A percentile compares a stretch with the other conserved stretches of the same genome.
phyloP scores from a whole-genome alignment of 352 stramenopile genomes.

The Pilasporangium apinafurcum region DNA sequence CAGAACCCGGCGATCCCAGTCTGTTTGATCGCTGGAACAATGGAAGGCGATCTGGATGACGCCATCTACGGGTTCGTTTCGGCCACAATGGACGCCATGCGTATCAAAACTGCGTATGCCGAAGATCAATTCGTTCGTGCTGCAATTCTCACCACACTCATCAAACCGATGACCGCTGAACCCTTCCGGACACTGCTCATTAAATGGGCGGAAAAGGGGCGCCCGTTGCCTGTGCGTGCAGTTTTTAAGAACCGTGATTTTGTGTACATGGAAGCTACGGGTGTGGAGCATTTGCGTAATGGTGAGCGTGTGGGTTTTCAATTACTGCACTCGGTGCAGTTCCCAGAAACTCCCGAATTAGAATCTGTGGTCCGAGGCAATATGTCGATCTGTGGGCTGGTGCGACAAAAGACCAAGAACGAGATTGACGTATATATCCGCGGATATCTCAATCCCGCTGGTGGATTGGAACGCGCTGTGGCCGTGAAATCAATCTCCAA shows the following conservation, averaged over 20 bases:
- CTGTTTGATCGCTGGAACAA: too few species aligned
- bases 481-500: conserved; percentile 28
- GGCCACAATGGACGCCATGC: conserved; percentile 31
- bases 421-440: conserved; percentile 14
- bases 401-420: conserved; percentile 25
- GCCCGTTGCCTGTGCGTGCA: conserved; percentile 29
- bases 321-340: conserved; percentile 57
- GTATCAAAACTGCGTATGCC: conserved; percentile 41
- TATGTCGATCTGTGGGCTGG: conserved; percentile 51
- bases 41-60: conserved; percentile 49
- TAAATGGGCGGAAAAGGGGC: conserved; percentile 52
- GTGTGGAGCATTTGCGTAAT: conserved; percentile 27
- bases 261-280: conserved; percentile 47
- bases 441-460: conserved; percentile 19
- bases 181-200: conserved; percentile 48
- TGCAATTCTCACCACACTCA: conserved; percentile 42
- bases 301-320: conserved; percentile 58
- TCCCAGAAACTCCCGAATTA: conserved; percentile 31
- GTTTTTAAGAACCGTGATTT: conserved; percentile 54
- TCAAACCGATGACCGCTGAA: conserved; percentile 22
- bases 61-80: conserved; percentile 47
- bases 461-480: conserved; percentile 34
- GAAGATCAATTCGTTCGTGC: conserved; percentile 31
- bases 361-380: conserved; percentile 27
- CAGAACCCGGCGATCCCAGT: too few species aligned